A percentile compares a stretch with the other conserved stretches of the same genome.
These are phyloP conservation scores for Acanthamoeba lenticulata DNA, from an alignment of 208 protist genomes.

Conservation along the genomic window DNA sequence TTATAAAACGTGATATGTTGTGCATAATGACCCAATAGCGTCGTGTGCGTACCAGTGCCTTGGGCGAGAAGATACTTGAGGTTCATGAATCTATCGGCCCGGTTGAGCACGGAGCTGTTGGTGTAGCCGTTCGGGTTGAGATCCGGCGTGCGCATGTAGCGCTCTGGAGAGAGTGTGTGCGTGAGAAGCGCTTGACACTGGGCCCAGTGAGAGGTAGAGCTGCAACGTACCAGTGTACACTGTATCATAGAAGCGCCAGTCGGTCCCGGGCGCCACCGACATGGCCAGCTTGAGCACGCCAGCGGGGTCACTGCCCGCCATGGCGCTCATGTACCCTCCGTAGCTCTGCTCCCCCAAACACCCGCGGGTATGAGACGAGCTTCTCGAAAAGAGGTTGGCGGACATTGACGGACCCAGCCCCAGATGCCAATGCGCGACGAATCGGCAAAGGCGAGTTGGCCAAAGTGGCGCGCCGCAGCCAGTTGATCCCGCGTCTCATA, in stretches of 20 bases:
- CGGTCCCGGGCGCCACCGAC: neutral
- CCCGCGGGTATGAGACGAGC: neutral
- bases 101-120: slow-evolving; percentile 5
- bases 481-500: neutral
- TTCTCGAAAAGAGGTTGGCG: no score
- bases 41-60: neutral
- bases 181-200: neutral
- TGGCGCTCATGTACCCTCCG: neutral
- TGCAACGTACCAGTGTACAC: neutral
- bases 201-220: neutral
- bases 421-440: neutral
- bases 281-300: slow-evolving; percentile 1
- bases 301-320: neutral
- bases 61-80: neutral
- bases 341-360: slow-evolving; percentile 23
- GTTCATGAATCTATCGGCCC: neutral
- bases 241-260: slow-evolving; percentile 37
- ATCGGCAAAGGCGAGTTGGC: neutral
- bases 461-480: neutral
- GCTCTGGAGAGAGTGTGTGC: neutral
- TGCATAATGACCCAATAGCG: neutral
- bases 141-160: slow-evolving; percentile 13
- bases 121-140: slow-evolving; percentile 20
- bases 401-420: slow-evolving; percentile 15
- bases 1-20: neutral